Conservation (phyloP, 2,329 filamentous ascomycete species). For the Pseudogymnoascus pannorum region DNA sequence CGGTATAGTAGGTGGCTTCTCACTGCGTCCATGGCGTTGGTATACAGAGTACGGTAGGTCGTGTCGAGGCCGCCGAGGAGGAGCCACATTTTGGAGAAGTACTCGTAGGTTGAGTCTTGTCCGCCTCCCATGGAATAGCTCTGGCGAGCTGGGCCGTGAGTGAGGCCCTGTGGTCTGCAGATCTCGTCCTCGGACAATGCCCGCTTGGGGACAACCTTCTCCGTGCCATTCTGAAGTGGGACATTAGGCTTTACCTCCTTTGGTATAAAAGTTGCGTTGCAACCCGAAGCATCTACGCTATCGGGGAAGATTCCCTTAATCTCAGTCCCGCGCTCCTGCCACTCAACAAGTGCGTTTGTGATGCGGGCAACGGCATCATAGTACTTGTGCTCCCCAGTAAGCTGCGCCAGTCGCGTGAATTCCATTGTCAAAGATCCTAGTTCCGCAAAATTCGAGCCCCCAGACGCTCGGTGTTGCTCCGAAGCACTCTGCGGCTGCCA, state of each 20-base stretch:
- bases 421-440: constrained; percentile 71
- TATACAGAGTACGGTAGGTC: constrained; percentile 68
- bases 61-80: constrained; percentile 66
- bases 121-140: constrained; percentile 53
- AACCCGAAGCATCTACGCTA: constrained; percentile 70
- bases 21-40: constrained; percentile 57
- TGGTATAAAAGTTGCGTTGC: constrained; percentile 49
- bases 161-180: constrained; percentile 55
- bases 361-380: constrained; percentile 86
- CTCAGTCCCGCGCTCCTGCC: constrained; percentile 55
- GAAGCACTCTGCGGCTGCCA: constrained; percentile 59
- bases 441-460: constrained; percentile 44
- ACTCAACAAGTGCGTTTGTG: constrained; percentile 68
- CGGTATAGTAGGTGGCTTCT: constrained; percentile 70
- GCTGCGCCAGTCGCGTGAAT: constrained; percentile 80
- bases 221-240: background rate
- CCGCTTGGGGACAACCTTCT: background rate
- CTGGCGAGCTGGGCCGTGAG: constrained; percentile 39
- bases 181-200: constrained; percentile 22
- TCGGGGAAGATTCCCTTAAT: constrained; percentile 78
- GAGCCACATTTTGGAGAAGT: constrained; percentile 63
- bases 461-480: constrained; percentile 55
- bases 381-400: constrained; percentile 74
- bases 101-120: constrained; percentile 66
- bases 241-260: background rate